Evolutionary conservation across 78 protist species (phyloP).

Genomic region (Polysphondylium violaceum): DNA sequence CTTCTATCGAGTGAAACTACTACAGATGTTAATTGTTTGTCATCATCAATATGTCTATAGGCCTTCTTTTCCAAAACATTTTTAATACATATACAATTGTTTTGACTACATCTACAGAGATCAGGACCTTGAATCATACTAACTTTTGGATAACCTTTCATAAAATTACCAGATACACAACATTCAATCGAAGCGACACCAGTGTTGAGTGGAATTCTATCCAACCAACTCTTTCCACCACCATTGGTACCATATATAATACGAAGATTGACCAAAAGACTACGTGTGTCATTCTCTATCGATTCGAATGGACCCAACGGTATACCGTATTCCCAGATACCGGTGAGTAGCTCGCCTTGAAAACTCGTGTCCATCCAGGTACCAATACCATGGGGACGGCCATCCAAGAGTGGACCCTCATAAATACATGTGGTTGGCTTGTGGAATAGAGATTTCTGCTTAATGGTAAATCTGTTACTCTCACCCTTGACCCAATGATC

Average conservation of each 20-base stretch:
- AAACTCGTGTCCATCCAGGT: slow-evolving; percentile 82
- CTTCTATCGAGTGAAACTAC: slow-evolving; percentile 73
- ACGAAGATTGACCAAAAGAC: slow-evolving; percentile 66
- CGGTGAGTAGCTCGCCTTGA: slow-evolving; percentile 80
- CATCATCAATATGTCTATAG: slow-evolving; percentile 81
- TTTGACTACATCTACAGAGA: slow-evolving; percentile 30
- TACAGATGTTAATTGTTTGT: slow-evolving; percentile 56
- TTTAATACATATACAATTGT: slow-evolving; percentile 39
- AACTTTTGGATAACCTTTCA: slow-evolving; percentile 76
- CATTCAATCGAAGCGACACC: slow-evolving; percentile 82
- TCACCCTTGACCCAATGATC: slow-evolving; percentile 62
- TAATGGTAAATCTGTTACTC: slow-evolving; percentile 44
- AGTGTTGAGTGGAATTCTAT: slow-evolving; percentile 67
- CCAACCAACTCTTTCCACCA: slow-evolving; percentile 76
- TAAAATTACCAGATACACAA: slow-evolving; percentile 84
- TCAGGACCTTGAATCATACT: slow-evolving; percentile 77
- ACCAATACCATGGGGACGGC: slow-evolving; percentile 81
- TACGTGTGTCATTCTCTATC: slow-evolving; percentile 71
- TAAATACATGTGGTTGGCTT: slow-evolving; percentile 62
- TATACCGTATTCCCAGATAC: slow-evolving; percentile 83
- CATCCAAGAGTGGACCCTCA: slow-evolving; percentile 76
- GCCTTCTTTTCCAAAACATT: slow-evolving; percentile 26
- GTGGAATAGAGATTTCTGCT: slow-evolving; percentile 41
- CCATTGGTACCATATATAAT: slow-evolving; percentile 74
- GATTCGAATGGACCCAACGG: slow-evolving; percentile 83